Evolutionary conservation across 1,284 basidiomycete genomes (phyloP).

Genomic region (Melampsora larici-populina): DNA sequence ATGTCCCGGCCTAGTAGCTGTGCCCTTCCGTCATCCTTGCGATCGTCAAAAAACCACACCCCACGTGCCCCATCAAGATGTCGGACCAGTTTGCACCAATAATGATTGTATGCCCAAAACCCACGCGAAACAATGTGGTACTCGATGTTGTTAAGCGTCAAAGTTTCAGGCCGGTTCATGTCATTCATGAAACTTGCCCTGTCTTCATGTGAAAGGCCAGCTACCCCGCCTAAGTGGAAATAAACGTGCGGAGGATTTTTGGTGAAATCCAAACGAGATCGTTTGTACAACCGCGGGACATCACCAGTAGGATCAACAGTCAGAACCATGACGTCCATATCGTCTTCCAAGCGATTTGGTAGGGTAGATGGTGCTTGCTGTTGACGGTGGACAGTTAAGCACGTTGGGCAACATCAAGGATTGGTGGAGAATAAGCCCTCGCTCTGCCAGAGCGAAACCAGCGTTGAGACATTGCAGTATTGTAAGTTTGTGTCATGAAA

Average conservation of each 20-base stretch:
- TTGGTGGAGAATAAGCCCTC: too few species aligned
- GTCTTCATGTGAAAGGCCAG: neutral
- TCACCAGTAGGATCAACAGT: neutral
- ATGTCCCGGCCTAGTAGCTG: neutral
- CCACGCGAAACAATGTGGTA: neutral
- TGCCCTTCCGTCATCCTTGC: neutral
- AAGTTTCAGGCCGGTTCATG: neutral
- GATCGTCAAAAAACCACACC: neutral
- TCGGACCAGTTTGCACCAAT: too few species aligned
- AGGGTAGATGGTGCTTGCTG: too few species aligned
- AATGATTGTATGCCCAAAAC: neutral
- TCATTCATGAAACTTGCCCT: neutral
- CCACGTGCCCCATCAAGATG: neutral
- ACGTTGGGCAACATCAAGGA: too few species aligned
- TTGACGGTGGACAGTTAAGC: too few species aligned
- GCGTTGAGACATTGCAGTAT: too few species aligned
- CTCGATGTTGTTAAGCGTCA: neutral
- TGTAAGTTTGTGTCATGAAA: too few species aligned
- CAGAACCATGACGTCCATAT: too few species aligned
- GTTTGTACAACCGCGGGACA: neutral
- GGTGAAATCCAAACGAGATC: neutral
- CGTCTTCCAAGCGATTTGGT: too few species aligned
- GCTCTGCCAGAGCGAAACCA: too few species aligned
- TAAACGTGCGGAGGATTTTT: neutral
- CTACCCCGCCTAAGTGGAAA: neutral